Conservation (phyloP, 1,139 yeast genomes). For the Taphrina sp. region DNA sequence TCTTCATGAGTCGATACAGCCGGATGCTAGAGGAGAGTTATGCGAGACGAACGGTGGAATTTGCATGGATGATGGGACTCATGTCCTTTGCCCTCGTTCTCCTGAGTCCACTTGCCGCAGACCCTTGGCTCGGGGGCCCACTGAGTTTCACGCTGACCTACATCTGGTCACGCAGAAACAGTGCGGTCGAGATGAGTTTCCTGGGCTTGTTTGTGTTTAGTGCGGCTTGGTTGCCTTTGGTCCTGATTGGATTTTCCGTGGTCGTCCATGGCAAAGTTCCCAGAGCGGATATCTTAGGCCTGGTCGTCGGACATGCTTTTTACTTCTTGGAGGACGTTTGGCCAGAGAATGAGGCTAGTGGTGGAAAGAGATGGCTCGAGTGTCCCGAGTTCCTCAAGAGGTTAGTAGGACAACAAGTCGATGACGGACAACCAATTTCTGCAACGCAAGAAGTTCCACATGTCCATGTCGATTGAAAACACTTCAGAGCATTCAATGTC, state of each 20-base stretch:
- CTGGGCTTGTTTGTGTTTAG: constrained; percentile 47
- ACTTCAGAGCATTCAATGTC: too few species aligned
- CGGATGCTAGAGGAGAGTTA: constrained; percentile 49
- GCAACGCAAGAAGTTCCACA: background rate
- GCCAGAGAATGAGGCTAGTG: constrained; percentile 41
- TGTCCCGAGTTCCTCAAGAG: constrained; percentile 7
- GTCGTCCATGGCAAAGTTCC: constrained; percentile 40
- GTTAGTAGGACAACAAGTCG: constrained; percentile 10
- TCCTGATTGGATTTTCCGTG: constrained; percentile 41
- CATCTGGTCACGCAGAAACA: constrained; percentile 52
- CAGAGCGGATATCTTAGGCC: constrained; percentile 46
- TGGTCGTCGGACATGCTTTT: constrained; percentile 49
- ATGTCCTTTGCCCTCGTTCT: constrained; percentile 42
- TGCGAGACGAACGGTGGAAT: constrained; percentile 46
- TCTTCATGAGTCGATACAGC: constrained; percentile 47
- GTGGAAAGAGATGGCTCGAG: constrained; percentile 22
- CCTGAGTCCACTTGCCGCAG: constrained; percentile 43
- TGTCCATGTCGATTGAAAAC: constrained; percentile 5
- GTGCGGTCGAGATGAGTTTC: constrained; percentile 46
- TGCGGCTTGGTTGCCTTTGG: constrained; percentile 51
- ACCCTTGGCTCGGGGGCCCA: constrained; percentile 46
- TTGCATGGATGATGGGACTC: constrained; percentile 48
- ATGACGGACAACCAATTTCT: too few species aligned
- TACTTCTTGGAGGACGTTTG: constrained; percentile 50
- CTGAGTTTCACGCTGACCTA: constrained; percentile 48